These are phyloP conservation scores for Wickerhamomyces bovis DNA, from an alignment of 805 yeast species.

Conservation along the genomic window DNA sequence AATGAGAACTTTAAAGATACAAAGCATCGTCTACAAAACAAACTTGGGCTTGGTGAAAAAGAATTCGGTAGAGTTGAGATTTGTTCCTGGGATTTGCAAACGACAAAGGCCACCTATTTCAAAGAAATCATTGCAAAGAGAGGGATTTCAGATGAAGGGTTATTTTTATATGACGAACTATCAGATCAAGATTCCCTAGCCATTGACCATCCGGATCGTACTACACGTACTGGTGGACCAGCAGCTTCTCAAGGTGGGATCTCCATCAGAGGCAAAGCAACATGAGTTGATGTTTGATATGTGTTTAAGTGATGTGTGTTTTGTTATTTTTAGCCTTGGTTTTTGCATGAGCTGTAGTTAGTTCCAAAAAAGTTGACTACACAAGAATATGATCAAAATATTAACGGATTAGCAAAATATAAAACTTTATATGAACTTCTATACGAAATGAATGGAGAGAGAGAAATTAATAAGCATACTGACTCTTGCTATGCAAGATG, in stretches of 20 bases:
- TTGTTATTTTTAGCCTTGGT: too few relatives aligned
- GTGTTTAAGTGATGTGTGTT: neutral
- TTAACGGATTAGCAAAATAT: too few relatives aligned
- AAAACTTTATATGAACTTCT: too few relatives aligned
- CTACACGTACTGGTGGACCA: conserved; percentile 46
- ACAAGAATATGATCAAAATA: too few relatives aligned
- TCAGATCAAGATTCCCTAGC: conserved; percentile 53
- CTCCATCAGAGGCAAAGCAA: conserved; percentile 24
- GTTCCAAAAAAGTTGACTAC: too few relatives aligned
- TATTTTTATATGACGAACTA: conserved; percentile 50
- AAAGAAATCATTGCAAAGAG: neutral
- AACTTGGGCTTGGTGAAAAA: conserved; percentile 70
- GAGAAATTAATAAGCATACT: neutral
- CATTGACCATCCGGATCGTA: conserved; percentile 83
- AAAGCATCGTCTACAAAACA: conserved; percentile 57
- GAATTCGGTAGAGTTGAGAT: conserved; percentile 74
- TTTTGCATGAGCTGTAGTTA: too few relatives aligned
- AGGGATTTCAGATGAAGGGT: conserved; percentile 35
- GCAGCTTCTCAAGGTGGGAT: conserved; percentile 43
- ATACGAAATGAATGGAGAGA: neutral
- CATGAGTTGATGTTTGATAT: neutral
- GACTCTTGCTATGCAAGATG: neutral
- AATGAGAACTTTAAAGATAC: conserved; percentile 62
- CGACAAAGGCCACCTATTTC: conserved; percentile 35
- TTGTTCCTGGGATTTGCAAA: conserved; percentile 27